Percentiles rank a stretch among this genome's conserved stretches.
phyloP scores from a whole-genome alignment of 495 filamentous ascomycete genomes.

The Lineolata rhizophorae region DNA sequence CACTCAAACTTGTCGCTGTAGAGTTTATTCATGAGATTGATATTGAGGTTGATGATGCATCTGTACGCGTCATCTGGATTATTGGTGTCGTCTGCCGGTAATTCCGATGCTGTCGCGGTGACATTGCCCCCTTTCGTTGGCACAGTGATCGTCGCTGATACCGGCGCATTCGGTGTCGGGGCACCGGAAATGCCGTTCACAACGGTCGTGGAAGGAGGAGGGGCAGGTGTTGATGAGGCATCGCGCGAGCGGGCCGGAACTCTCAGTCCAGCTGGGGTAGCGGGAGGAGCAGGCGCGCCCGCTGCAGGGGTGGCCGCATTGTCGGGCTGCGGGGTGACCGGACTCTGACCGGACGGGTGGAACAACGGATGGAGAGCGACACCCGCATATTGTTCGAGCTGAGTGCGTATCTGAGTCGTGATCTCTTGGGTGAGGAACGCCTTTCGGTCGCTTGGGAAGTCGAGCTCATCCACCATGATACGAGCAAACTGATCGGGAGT shows the following conservation, averaged over 20 bases:
- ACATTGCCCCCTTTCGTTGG: constrained; percentile 18
- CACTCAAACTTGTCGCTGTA: constrained; percentile 98
- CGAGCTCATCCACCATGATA: constrained; percentile 79
- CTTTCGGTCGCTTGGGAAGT: constrained; percentile 49
- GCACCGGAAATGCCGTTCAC: constrained; percentile 6
- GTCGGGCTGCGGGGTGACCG: constrained; percentile 18
- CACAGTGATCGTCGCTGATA: constrained; percentile 20
- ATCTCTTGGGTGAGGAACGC: constrained; percentile 49
- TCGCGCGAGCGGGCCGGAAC: neutral
- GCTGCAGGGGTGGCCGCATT: constrained; percentile 19
- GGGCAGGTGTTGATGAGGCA: constrained; percentile 1
- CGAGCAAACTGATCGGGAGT: constrained; percentile 91
- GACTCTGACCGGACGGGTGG: constrained; percentile 31
- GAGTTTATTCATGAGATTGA: constrained; percentile 77
- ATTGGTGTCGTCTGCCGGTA: constrained; percentile 28
- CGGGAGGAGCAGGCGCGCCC: constrained; percentile 20
- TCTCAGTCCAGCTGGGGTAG: constrained; percentile 26
- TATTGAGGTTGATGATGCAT: constrained; percentile 74
- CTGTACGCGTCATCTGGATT: constrained; percentile 85
- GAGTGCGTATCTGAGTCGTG: constrained; percentile 79
- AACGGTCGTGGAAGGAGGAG: neutral
- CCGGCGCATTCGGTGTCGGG: constrained; percentile 3
- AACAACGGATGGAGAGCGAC: constrained; percentile 86
- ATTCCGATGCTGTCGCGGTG: constrained; percentile 28
- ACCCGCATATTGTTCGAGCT: constrained; percentile 89